A percentile compares a stretch with the other conserved stretches of the same genome.
These are phyloP conservation scores for Clarireedia paspali DNA, from an alignment of 2,329 filamentous ascomycete genomes.

Conservation along the genomic window DNA sequence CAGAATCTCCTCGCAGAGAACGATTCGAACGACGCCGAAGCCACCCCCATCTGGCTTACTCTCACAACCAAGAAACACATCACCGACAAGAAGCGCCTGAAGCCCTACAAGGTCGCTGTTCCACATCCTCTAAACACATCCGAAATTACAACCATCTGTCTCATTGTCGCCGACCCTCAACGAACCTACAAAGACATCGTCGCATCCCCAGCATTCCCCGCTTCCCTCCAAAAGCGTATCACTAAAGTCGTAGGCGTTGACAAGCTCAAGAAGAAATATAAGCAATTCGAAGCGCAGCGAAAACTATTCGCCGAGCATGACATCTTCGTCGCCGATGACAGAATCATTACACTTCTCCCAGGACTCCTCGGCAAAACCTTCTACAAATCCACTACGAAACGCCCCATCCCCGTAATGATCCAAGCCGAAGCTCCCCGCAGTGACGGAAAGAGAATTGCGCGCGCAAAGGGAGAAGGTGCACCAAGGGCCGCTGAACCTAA, in stretches of 20 bases:
- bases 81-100: slow-evolving; percentile 66
- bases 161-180: slow-evolving; percentile 78
- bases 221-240: slow-evolving; percentile 57
- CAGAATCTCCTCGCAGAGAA: slow-evolving; percentile 42
- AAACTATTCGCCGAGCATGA: slow-evolving; percentile 83
- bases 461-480: slow-evolving; percentile 39
- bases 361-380: slow-evolving; percentile 83
- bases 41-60: slow-evolving; percentile 52
- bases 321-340: slow-evolving; percentile 86
- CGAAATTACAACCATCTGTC: slow-evolving; percentile 63
- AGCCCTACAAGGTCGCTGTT: slow-evolving; percentile 74
- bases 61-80: slow-evolving; percentile 60
- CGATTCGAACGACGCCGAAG: slow-evolving; percentile 35
- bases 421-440: slow-evolving; percentile 53
- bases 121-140: slow-evolving; percentile 68
- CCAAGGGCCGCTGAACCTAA: slow-evolving; percentile 37
- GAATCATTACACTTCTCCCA: slow-evolving; percentile 69
- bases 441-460: slow-evolving; percentile 50
- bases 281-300: slow-evolving; percentile 78
- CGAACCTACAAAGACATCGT: slow-evolving; percentile 86
- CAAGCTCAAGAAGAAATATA: slow-evolving; percentile 85
- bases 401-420: slow-evolving; percentile 77
- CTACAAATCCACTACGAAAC: slow-evolving; percentile 75
- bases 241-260: slow-evolving; percentile 71
- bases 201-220: slow-evolving; percentile 63